Evolutionary conservation across 305 asterid species (phyloP).

Genomic region (Fraxinus xanthoxyloides): DNA sequence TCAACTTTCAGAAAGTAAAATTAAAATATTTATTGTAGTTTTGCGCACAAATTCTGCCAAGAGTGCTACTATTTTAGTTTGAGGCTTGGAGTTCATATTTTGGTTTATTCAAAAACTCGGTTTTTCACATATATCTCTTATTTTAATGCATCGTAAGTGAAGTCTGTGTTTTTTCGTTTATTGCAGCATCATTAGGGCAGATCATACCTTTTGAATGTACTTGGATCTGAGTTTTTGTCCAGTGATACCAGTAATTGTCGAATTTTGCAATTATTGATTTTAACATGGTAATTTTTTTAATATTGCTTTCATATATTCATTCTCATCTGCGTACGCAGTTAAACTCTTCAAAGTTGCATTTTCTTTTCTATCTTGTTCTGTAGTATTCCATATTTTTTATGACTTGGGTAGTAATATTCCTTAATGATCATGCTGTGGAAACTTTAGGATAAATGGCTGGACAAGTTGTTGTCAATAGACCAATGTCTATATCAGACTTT

Average conservation of each 20-base stretch:
- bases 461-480: conserved; percentile 41
- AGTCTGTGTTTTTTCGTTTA: not conserved
- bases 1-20: not conserved
- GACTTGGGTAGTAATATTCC: conserved; percentile 5
- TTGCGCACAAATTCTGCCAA: not conserved
- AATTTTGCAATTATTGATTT: not conserved
- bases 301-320: not conserved
- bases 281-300: not conserved
- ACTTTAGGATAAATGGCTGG: conserved; percentile 59
- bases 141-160: not conserved
- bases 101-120: not conserved
- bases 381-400: not conserved
- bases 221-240: not conserved
- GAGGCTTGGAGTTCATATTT: conserved; percentile 1
- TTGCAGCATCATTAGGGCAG: not conserved
- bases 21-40: not conserved
- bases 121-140: not conserved
- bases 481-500: conserved; percentile 57
- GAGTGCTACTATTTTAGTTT: not conserved
- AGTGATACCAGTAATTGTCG: not conserved
- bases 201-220: not conserved
- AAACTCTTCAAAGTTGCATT: not conserved
- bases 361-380: not conserved
- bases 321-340: conserved; percentile 5
- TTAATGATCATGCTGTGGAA: conserved; percentile 13